Evolutionary conservation across 2,329 filamentous ascomycete species (phyloP), one percentile per base, ranked within the genome.

Genomic region (Teratosphaeria viscida): DNA sequence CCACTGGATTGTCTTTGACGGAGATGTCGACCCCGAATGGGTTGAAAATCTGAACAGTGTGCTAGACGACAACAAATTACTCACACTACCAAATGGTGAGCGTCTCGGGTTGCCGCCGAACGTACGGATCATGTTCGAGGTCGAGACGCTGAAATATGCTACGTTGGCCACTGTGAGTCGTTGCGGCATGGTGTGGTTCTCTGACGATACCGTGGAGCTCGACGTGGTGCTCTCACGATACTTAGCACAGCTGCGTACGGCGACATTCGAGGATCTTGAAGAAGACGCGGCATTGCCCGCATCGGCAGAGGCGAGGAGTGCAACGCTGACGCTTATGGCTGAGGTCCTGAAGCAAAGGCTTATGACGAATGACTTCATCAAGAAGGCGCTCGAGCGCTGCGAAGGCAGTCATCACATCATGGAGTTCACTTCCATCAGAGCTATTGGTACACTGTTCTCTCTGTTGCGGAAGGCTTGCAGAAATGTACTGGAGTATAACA

Each of bases 171-270:
- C 94, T n/a, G 94, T 99, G 71, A 95, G 89, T 85, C 91, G 94
- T 77, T 99, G 94, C 73, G 94, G 94, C 81, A 99, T 99, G 94
- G 95, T 99, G 14, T 99, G 94, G 94, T 99, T 97, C 77, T 99
- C 91, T 72, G 92, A 96, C 69, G 95, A 99, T 71, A 97, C 92
- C 32, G 92, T 99, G 49, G 92, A 90, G 35, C 84, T 92, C 1
- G 83, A 83, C 65, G 96, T 99, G 88, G 89, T 97, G 85, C 87
- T 97, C 49, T 81, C 85, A 63, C 90, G 97, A 75, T 96, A 99
- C 70, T 83, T 99, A 57, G 85, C 94, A 62, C 85, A 87, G 54
- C 83, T 99, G 47, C 86, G 87, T 66, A 88, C 85, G 2, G 86
- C 90, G 59, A 85, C 89, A 0, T 96, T 99, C 68, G 94, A 99